A percentile compares a stretch with the other conserved stretches of the same genome.
Evolutionary conservation across 2,329 filamentous ascomycete species (phyloP).

Genomic region (Alternaria atra): DNA sequence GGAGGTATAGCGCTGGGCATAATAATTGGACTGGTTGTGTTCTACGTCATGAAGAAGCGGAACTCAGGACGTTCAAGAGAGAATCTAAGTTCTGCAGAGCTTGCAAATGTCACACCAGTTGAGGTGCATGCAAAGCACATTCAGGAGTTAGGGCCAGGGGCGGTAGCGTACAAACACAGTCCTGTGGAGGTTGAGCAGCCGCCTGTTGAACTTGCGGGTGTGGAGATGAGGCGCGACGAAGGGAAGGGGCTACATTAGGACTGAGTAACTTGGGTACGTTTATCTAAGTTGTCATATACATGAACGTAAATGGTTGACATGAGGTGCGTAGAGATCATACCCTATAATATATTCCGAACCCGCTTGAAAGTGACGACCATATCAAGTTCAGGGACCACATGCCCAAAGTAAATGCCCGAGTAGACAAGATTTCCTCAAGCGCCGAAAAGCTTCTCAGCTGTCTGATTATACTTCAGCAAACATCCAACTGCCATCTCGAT

Average conservation of each 20-base stretch:
- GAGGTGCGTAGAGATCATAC: neutral
- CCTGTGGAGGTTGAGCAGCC: slow-evolving; percentile 13
- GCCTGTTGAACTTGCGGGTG: slow-evolving; percentile 7
- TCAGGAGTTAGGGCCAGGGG: slow-evolving; percentile 8
- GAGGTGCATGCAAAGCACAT: slow-evolving; percentile 10
- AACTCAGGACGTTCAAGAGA: neutral
- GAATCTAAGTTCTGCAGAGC: neutral
- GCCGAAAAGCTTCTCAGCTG: too few relatives aligned
- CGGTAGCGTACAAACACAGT: slow-evolving; percentile 7
- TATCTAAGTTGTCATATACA: neutral
- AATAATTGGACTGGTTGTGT: slow-evolving; percentile 4
- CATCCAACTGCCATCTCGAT: neutral
- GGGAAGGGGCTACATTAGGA: neutral
- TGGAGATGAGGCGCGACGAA: neutral
- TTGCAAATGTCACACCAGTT: neutral
- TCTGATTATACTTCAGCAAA: neutral
- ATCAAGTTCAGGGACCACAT: too few relatives aligned
- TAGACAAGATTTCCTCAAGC: too few relatives aligned
- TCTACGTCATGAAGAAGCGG: slow-evolving; percentile 7
- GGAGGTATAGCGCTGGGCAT: slow-evolving; percentile 4
- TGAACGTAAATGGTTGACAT: neutral
- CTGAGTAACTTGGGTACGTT: too few relatives aligned
- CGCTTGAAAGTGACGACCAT: too few relatives aligned
- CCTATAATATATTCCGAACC: too few relatives aligned
- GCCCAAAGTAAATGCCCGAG: too few relatives aligned